Conservation (phyloP, 129 eudicot species). For the Arctium minus region DNA sequence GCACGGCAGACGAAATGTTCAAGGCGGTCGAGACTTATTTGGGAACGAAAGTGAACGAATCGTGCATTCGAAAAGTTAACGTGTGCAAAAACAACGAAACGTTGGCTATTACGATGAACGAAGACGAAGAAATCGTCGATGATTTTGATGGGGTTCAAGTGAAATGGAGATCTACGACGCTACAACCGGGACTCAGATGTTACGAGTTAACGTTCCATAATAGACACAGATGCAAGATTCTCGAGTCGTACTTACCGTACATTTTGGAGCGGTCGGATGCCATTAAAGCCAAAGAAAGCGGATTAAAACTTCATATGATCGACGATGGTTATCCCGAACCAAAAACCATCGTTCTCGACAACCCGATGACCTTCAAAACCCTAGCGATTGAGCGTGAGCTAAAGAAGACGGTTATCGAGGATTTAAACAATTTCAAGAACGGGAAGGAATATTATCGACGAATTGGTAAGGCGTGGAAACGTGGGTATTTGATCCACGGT, state of each 20-base stretch:
- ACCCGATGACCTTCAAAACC: conserved; percentile 57
- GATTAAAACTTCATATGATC: conserved; percentile 35
- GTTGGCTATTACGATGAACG: conserved; percentile 25
- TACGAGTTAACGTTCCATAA: conserved; percentile 44
- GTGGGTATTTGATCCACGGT: conserved; percentile 48
- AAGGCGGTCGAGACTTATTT: conserved; percentile 36
- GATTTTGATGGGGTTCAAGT: conserved; percentile 29
- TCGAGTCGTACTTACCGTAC: conserved; percentile 39
- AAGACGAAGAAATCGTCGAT: conserved; percentile 33
- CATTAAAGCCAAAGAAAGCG: conserved; percentile 23
- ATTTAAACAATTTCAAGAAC: conserved; percentile 32
- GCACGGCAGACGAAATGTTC: conserved; percentile 23
- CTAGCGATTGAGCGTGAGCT: conserved; percentile 41
- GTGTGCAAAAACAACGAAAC: conserved; percentile 29
- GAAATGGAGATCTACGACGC: conserved; percentile 32
- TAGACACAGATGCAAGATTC: conserved; percentile 25
- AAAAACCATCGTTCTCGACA: conserved; percentile 26
- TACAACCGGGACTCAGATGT: conserved; percentile 13
- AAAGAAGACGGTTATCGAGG: conserved; percentile 35
- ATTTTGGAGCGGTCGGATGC: conserved; percentile 23
- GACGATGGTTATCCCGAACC: conserved; percentile 8
- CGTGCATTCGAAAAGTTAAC: conserved; percentile 27
- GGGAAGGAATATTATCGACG: conserved; percentile 40
- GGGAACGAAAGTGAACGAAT: conserved; percentile 33
- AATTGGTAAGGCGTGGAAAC: conserved; percentile 53